Conservation (phyloP, 2,329 filamentous ascomycete species). For the Trichoderma afroharzianum region DNA sequence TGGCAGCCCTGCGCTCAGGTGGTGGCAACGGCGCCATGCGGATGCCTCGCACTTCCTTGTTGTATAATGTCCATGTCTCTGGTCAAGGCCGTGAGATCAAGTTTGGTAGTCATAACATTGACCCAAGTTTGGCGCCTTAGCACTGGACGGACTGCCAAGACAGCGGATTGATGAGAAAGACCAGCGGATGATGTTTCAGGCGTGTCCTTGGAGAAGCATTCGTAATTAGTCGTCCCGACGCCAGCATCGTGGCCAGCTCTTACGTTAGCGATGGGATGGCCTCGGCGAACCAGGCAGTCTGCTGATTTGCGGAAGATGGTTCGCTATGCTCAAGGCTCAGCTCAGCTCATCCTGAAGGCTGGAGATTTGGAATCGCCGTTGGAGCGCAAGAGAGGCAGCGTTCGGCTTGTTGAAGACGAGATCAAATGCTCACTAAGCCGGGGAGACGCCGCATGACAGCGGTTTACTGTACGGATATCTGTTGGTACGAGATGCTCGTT, state of each 20-base stretch:
- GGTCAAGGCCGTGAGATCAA: neutral
- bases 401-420: neutral
- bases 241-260: neutral
- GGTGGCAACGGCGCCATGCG: neutral
- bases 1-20: neutral
- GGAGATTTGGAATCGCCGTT: neutral
- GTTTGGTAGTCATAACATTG: neutral
- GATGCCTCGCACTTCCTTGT: neutral
- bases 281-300: constrained; percentile 2
- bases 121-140: neutral
- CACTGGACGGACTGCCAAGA: neutral
- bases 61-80: neutral
- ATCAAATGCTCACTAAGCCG: neutral
- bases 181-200: constrained; percentile 4
- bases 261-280: neutral
- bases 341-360: neutral
- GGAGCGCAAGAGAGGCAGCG: neutral
- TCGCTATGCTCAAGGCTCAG: neutral
- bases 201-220: neutral
- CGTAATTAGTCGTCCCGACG: neutral
- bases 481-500: neutral
- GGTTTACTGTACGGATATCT: neutral
- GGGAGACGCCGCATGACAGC: neutral
- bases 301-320: neutral
- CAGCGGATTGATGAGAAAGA: neutral